Base-by-base conservation (phyloP, 2,329 filamentous ascomycete genomes). In the Phialophora tarda region DNA sequence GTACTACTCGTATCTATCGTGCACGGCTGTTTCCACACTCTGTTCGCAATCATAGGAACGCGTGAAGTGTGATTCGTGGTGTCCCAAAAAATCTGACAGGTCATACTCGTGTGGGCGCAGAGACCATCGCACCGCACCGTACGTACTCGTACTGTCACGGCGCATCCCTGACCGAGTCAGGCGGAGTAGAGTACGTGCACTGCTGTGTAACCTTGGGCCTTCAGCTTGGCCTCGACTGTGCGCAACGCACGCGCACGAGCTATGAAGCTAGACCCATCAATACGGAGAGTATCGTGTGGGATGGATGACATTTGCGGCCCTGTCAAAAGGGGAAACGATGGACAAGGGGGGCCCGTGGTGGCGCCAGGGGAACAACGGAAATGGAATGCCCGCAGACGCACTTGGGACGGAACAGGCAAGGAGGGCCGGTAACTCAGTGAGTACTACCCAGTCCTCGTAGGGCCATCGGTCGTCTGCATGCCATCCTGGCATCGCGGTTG, bases 371-470 rank as follows among this genome's bases (percentile, higher is more conserved):
- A 55, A 56, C 2, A 38, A 28, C 53, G 53, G 53, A 56, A 56
- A 56, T 32, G 28, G 21, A 56, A 56, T 32, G 30, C 26, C 24
- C 61, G 30, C 24, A n/a, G 50, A 21, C 3, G 38, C 38, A 44
- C 38, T 44, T 44, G 38, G 38, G 14, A n/a, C 14, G 4, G 17
- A 60, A 44, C 7, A 67, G 38, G 38, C 65, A 34, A 80, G 83
- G 66, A 80, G 78, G 34, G 34, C 34, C 34, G 38, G 38, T 41
- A 41, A 14, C 34, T 8, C 7, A 8, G 32, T 1, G n/a, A n/a
- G n/a, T n/a, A n/a, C n/a, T n/a, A n/a, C n/a, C n/a, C n/a, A n/a
- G 32, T 34, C 12, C 11, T 14, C 32, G 12, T 14, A 34, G 32
- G 32, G 32, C 12, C 32, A 34, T 14, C 32, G 32, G 32, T 34